Base-by-base conservation (phyloP, 257 asterid species). In the Vinca minor region DNA sequence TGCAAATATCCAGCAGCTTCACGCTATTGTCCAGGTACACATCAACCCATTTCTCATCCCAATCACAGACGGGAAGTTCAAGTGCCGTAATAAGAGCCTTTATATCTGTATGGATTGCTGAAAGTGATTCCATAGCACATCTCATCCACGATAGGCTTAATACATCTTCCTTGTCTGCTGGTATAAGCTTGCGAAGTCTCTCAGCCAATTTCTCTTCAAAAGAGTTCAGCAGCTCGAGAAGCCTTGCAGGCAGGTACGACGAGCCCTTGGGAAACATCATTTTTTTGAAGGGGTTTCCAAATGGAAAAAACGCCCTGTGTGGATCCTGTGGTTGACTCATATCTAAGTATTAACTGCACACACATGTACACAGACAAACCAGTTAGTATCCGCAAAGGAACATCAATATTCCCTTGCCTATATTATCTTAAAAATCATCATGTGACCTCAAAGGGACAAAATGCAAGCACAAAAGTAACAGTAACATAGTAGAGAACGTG, bases 21-120 rank as follows among this genome's bases (percentile, higher is more conserved):
- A 82, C 86, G 45, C 96, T 88, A 53, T 86, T 81, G 72, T 84
- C 85, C 74, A 91, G 72, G 71, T 88, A 91, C 1, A 83, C 87
- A 69, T 85, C 94, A 46, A 91, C 71, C 95, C 98, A 91, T 67
- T 86, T 88, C 64, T 83, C 94, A 54, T 91, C 95, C 98, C 98
- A 91, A 68, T 86, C 91, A 38, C 69, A 64, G 38, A 84, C 78
- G 8, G 94, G 96, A 71, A 88, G 83, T 64, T 86, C 94, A 65
- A 88, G 96, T 41, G 82, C 81, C 0, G 84, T 77, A 47, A 91
- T 86, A 41, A 88, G 78, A n/a, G 64, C 68, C 75, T 86, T 91
- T 20, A 83, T 82, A 67, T 88, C 94, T 0, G 80, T 66, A 68
- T 91, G 98, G 65, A 86, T 81, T 62, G 69, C 83, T 76, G 86